Percentiles rank a stretch among this genome's conserved stretches.
Conservation (phyloP, 805 yeast genomes). For the Starmerella cellae region DNA sequence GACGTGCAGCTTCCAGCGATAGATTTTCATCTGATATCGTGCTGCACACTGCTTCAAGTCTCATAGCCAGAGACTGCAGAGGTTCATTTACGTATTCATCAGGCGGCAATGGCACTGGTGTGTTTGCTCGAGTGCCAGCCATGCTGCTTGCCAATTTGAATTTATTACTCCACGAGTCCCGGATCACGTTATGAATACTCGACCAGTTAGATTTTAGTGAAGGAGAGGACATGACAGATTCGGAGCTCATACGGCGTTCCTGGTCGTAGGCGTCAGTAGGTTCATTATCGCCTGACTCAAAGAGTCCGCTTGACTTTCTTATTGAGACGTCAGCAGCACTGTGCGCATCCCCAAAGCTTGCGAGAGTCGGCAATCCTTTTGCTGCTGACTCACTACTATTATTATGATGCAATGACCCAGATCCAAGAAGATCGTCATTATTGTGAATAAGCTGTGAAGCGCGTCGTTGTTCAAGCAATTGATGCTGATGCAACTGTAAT, state of each 20-base stretch:
- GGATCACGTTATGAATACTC: neutral
- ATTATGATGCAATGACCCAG: too few species aligned
- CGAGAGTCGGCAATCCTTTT: neutral
- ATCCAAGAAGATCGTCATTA: neutral
- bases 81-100: neutral
- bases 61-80: slow-evolving; percentile 24
- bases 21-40: neutral
- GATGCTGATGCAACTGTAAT: neutral
- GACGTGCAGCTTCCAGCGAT: neutral
- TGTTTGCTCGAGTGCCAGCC: neutral
- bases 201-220: neutral
- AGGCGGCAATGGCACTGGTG: neutral
- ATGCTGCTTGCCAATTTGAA: neutral
- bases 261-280: neutral
- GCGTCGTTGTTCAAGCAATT: neutral
- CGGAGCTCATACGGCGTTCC: neutral
- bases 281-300: neutral
- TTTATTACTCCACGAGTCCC: neutral
- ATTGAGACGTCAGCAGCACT: neutral
- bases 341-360: neutral
- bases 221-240: neutral
- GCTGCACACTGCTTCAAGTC: slow-evolving; percentile 13
- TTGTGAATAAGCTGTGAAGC: neutral
- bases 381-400: neutral
- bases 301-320: too few species aligned